Evolutionary conservation across 2,329 filamentous ascomycete species (phyloP), one percentile per base, ranked within the genome.

Genomic region (Sporothrix inflata): DNA sequence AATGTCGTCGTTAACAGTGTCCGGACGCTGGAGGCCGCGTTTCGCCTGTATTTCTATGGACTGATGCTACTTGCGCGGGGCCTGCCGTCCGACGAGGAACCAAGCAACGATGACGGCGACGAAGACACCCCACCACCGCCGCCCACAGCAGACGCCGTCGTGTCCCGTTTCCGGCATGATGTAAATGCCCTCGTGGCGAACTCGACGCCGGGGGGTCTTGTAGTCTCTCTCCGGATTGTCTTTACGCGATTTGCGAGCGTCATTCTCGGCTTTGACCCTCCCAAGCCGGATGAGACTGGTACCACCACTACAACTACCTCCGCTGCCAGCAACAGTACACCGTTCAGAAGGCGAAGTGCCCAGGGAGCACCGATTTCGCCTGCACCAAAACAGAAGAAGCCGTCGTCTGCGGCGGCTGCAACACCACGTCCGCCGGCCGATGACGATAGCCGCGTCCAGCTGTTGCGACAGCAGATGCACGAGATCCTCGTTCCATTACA

Each of bases 151-250:
- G 73, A 84, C 8, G 78, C 77, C 69, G 87, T 85, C 5, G 74
- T 77, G 16, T 63, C 73, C 3, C 78, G 78, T 71, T 91, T 93
- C 76, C 83, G 82, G 19, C 82, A 86, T 66, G 90, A 92, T 74
- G 79, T 92, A 12, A 86, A 91, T 76, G 88, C 90, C 27, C 83
- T 92, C 27, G 85, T 92, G 74, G 86, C 87, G 60, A 91, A 91
- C 78, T 90, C 89, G 11, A 84, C 89, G 73, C 86, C 86, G 2
- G 82, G 82, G 49, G 82, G 84, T 4, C 82, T 92, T 66, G 83
- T 85, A 47, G 81, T 81, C 65, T 86, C 89, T 1, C 79, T 93
- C 30, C 84, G 84, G 55, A 82, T 80, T 55, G 86, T 91, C 49
- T 77, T 93, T 61, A 82, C 82, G 14, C 82, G 84, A 69, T 82